Percentiles rank a stretch among this genome's conserved stretches.
Conservation (phyloP, 108 stramenopile genomes). For the Cyclostephanos tholiformis region DNA sequence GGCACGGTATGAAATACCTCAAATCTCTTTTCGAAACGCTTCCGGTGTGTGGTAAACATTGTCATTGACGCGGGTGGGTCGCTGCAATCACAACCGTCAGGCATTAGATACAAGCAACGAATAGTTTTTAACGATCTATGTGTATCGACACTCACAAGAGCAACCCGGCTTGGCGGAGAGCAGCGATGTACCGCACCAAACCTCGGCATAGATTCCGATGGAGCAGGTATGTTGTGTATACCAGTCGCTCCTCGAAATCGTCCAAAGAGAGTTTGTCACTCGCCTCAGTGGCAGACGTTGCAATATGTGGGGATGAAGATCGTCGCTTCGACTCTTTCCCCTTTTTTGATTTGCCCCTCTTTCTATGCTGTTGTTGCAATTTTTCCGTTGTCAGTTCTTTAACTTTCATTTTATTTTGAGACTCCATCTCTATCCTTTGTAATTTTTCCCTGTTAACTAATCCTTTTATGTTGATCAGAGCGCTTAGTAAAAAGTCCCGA, state of each 20-base stretch:
- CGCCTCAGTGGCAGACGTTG: conserved; percentile 14
- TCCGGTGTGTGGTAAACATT: conserved; percentile 64
- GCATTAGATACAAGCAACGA: neutral
- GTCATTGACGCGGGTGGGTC: conserved; percentile 31
- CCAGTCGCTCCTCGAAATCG: conserved; percentile 69
- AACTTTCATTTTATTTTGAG: conserved; percentile 26
- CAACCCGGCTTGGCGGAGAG: conserved; percentile 65
- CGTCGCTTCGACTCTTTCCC: conserved; percentile 25
- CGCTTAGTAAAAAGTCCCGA: conserved; percentile 74
- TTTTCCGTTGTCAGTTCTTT: conserved; percentile 25
- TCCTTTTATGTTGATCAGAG: conserved; percentile 54
- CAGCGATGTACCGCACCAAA: conserved; percentile 67
- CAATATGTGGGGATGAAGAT: neutral
- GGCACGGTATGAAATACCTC: conserved; percentile 62
- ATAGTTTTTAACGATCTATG: no score
- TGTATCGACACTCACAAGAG: conserved; percentile 20
- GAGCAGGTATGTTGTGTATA: conserved; percentile 47
- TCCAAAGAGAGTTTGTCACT: conserved; percentile 25
- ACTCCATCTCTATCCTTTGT: conserved; percentile 37
- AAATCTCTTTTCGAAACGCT: conserved; percentile 71
- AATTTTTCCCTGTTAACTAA: conserved; percentile 45
- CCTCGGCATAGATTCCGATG: conserved; percentile 75
- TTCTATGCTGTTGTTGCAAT: conserved; percentile 24
- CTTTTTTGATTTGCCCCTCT: conserved; percentile 43
- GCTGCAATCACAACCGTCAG: neutral